Evolutionary conservation across 2,329 filamentous ascomycete species (phyloP), one percentile per base, ranked within the genome.

Genomic region (Colletotrichum euphorbiae): DNA sequence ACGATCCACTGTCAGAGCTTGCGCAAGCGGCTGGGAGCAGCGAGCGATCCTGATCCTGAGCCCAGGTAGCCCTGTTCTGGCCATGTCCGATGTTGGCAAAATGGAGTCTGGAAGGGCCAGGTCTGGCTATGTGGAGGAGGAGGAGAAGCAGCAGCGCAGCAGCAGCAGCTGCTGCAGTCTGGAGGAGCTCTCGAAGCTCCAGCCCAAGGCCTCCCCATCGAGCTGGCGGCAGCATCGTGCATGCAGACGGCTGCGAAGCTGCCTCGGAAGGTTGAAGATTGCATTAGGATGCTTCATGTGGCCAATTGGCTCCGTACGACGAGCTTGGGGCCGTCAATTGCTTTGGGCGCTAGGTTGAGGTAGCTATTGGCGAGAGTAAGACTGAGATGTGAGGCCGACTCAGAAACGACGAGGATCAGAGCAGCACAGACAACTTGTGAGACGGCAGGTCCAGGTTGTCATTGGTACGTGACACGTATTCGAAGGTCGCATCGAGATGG

Each of bases 241-340:
- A 58, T 52, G 46, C n/a, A 24, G 38, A 40, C 12, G 19, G 46
- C 19, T 38, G 21, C 28, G 31, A 19, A 21, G 45, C 31, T 46
- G 52, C 13, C 59, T 46, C 46, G 24, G 9, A 45, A 45, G 21
- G 45, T 33, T 11, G 19, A 17, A 12, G 24, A 48, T 19, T 46
- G 38, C 64, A 57, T 57, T 15, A 48, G 9, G 51, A 52, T 36
- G n/a, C 24, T 3, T 17, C 61, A 51, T 28, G 48, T 40, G 17
- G 42, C 42, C 52, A 52, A 68, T 68, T 65, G 65, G 45, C 54
- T 9, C 9, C 46, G 31, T 55, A 54, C 28, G 15, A n/a, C 48
- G 21, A 38, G 17, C 11, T 61, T 65, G n/a, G 28, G 21, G 65
- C 46, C 24, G 45, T 31, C 65, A 65, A 68, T 68, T 54, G 65